These are phyloP conservation scores for Fremontodendron californicum DNA, from an alignment of 345 rosid genomes.

Conservation along the genomic window DNA sequence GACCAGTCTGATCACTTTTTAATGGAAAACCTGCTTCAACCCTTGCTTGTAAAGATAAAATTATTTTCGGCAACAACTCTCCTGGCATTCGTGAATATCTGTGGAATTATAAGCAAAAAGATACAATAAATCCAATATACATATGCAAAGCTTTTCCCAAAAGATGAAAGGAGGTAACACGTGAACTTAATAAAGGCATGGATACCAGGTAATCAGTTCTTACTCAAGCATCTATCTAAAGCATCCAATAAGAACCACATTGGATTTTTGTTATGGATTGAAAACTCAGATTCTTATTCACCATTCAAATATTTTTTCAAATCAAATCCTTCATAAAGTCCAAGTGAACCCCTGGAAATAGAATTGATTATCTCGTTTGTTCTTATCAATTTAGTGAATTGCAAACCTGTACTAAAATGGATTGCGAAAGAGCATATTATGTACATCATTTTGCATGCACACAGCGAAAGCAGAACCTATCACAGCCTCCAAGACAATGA, in stretches of 20 bases:
- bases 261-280: neutral
- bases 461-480: neutral
- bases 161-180: slow-evolving; percentile 12
- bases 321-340: neutral
- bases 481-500: neutral
- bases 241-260: neutral
- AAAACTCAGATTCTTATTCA: neutral
- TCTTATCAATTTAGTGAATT: neutral
- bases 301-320: neutral
- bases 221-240: neutral
- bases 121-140: slow-evolving; percentile 12
- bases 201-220: neutral
- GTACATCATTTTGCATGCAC: neutral
- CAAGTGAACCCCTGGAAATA: neutral
- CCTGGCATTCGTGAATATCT: slow-evolving; percentile 89
- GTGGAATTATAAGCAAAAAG: slow-evolving; percentile 28
- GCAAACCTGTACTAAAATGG: neutral
- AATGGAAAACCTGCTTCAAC: slow-evolving; percentile 54
- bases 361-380: neutral
- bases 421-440: neutral
- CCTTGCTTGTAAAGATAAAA: slow-evolving; percentile 53
- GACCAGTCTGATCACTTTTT: slow-evolving; percentile 66
- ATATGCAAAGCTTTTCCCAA: slow-evolving; percentile 1
- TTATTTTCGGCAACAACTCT: slow-evolving; percentile 64
- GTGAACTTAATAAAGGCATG: slow-evolving; percentile 2